Evolutionary conservation across 192 early-diverging fungal genomes (phyloP).

Genomic region (Coemansia sp.): DNA sequence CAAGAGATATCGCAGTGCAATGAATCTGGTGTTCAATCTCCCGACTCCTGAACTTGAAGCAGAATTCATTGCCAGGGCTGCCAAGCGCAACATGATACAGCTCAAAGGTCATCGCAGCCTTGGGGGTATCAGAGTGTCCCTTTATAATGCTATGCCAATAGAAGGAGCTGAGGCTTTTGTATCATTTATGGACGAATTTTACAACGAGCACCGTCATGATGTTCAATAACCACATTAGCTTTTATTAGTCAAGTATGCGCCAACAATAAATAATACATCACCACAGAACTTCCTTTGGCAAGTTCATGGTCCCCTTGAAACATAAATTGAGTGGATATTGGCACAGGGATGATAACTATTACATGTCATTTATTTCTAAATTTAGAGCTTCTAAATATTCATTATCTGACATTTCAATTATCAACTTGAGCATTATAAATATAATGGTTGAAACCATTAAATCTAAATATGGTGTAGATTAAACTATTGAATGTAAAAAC

Average conservation of each 20-base stretch:
- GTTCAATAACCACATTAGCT: not conserved
- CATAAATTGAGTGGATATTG: too few species aligned
- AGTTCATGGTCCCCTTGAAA: not conserved
- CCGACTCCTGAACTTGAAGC: slow-evolving; percentile 68
- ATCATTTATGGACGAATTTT: slow-evolving; percentile 82
- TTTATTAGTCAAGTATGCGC: not conserved
- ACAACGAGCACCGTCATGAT: slow-evolving; percentile 26
- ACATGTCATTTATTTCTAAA: too few species aligned
- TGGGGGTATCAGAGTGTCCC: slow-evolving; percentile 88
- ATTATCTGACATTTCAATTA: too few species aligned
- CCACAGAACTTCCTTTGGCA: not conserved
- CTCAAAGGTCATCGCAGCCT: slow-evolving; percentile 94
- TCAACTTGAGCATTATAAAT: too few species aligned
- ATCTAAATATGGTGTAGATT: too few species aligned
- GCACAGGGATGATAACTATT: too few species aligned
- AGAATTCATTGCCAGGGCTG: slow-evolving; percentile 79
- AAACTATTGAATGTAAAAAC: too few species aligned
- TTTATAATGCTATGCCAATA: slow-evolving; percentile 92
- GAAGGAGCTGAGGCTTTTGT: slow-evolving; percentile 82
- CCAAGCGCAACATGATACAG: slow-evolving; percentile 77
- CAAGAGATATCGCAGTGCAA: slow-evolving; percentile 65
- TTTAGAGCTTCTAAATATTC: too few species aligned
- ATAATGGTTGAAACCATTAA: too few species aligned
- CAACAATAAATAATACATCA: not conserved
- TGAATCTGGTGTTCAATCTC: slow-evolving; percentile 91